phyloP scores from a whole-genome alignment of 441 rosid genomes.

The Pelargonium fulgidum region DNA sequence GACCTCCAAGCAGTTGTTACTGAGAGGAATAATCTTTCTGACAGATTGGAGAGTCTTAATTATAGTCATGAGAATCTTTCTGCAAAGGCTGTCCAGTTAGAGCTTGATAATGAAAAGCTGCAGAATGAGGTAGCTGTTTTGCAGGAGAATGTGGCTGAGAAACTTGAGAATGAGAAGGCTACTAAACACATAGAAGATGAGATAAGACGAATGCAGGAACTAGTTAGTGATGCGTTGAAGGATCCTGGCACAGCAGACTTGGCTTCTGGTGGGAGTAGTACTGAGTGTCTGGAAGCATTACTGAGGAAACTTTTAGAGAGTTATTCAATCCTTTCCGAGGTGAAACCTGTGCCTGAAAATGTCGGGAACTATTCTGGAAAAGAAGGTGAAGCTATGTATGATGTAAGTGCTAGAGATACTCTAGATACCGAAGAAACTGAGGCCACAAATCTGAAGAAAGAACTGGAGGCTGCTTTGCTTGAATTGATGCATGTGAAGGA shows the following conservation, averaged over 20 bases:
- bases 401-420: slow-evolving; percentile 37
- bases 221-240: slow-evolving; percentile 55
- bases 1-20: slow-evolving; percentile 43
- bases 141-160: slow-evolving; percentile 52
- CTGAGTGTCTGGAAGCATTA: slow-evolving; percentile 58
- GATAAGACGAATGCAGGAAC: slow-evolving; percentile 49
- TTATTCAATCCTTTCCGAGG: slow-evolving; percentile 30
- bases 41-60: slow-evolving; percentile 51
- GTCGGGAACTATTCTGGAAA: slow-evolving; percentile 26
- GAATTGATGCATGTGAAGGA: slow-evolving; percentile 53
- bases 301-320: slow-evolving; percentile 66
- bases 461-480: slow-evolving; percentile 60
- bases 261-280: slow-evolving; percentile 37
- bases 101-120: slow-evolving; percentile 54
- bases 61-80: slow-evolving; percentile 43
- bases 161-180: slow-evolving; percentile 45
- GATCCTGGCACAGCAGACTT: slow-evolving; percentile 46
- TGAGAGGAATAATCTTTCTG: slow-evolving; percentile 55
- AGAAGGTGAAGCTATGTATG: slow-evolving; percentile 30
- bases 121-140: slow-evolving; percentile 43
- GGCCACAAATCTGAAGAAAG: slow-evolving; percentile 46
- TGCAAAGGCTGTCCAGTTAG: slow-evolving; percentile 40
- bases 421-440: slow-evolving; percentile 35
- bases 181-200: slow-evolving; percentile 40
- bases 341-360: slow-evolving; percentile 30